These are phyloP conservation scores for Tulasnella calospora DNA, from an alignment of 768 basidiomycete genomes.

Conservation along the genomic window DNA sequence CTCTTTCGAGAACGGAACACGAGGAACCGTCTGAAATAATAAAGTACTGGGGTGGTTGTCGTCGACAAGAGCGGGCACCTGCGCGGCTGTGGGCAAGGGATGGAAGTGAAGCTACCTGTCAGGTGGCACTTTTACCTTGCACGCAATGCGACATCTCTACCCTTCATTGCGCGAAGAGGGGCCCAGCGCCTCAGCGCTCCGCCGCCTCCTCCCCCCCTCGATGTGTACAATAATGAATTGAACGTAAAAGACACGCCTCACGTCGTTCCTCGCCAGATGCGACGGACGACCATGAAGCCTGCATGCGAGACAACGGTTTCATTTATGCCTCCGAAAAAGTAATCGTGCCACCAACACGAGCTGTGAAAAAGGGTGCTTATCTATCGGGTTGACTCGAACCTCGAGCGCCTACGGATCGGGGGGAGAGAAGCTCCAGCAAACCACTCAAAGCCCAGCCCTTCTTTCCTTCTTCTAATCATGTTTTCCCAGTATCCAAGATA, in stretches of 20 bases:
- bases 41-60: neutral
- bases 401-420: neutral
- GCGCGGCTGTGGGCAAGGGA: neutral
- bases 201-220: neutral
- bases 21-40: neutral
- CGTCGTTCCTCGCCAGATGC: neutral
- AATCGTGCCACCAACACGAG: neutral
- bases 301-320: neutral
- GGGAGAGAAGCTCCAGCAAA: neutral
- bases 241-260: neutral
- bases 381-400: neutral
- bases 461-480: neutral
- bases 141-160: neutral
- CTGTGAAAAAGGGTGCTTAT: neutral
- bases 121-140: conserved; percentile 5
- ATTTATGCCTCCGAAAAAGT: neutral
- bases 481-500: neutral
- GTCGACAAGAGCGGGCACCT: neutral
- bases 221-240: neutral
- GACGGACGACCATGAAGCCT: neutral
- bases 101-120: neutral
- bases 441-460: neutral
- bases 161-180: neutral
- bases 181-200: neutral
- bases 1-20: neutral